phyloP scores from a whole-genome alignment of 352 stramenopile species.

The Phytopythium boreale region DNA sequence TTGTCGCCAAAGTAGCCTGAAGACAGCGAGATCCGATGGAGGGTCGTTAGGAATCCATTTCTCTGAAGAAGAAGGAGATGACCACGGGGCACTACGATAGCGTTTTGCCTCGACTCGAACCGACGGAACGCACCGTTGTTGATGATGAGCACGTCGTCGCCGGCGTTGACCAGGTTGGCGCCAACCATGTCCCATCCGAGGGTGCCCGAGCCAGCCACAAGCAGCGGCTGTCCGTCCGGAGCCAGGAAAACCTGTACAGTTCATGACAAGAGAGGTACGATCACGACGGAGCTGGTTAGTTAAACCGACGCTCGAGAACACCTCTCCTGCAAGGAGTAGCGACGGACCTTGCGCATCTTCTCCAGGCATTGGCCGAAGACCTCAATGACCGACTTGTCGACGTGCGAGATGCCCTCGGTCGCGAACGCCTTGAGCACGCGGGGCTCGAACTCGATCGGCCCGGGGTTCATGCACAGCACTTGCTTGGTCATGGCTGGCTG shows the following conservation, averaged over 20 bases:
- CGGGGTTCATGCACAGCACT: conserved; percentile 79
- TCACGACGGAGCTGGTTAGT: background rate
- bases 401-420: conserved; percentile 74
- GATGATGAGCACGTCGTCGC: conserved; percentile 62
- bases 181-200: conserved; percentile 84
- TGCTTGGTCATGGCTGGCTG: conserved; percentile 55
- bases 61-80: background rate
- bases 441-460: conserved; percentile 79
- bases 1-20: conserved; percentile 69
- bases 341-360: conserved; percentile 65
- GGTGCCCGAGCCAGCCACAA: conserved; percentile 66
- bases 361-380: conserved; percentile 74
- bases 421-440: conserved; percentile 69
- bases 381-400: conserved; percentile 76
- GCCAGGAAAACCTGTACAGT: conserved; percentile 47
- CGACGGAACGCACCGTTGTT: conserved; percentile 44
- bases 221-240: conserved; percentile 61
- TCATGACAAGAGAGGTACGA: background rate
- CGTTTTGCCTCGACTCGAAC: background rate
- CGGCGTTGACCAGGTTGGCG: conserved; percentile 61
- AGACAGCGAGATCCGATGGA: background rate
- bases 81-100: background rate
- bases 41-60: background rate
- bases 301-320: background rate
- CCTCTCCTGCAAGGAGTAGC: no score